phyloP scores from a whole-genome alignment of 2,329 filamentous ascomycete species.

The Xylariaceae sp. region DNA sequence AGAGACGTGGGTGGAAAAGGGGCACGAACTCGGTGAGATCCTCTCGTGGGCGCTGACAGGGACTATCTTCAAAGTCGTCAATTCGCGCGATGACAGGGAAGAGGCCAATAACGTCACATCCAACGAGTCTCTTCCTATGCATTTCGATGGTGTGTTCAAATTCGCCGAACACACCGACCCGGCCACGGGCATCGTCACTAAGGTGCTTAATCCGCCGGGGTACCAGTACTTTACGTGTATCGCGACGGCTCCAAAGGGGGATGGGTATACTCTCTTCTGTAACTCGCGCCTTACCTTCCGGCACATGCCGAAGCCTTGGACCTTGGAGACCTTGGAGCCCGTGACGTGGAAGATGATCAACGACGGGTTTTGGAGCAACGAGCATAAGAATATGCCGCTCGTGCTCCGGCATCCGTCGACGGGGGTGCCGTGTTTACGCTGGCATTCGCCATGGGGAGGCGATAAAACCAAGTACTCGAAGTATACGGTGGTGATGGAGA shows the following conservation, averaged over 20 bases:
- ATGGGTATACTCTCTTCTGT: slow-evolving; percentile 8
- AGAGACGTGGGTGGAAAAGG: slow-evolving; percentile 2
- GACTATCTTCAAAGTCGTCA: slow-evolving; percentile 4
- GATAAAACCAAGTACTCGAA: background rate
- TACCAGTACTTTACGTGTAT: slow-evolving; percentile 7
- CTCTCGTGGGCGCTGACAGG: slow-evolving; percentile 1
- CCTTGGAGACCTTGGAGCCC: background rate
- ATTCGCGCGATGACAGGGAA: slow-evolving; percentile 1
- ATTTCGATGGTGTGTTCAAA: slow-evolving; percentile 6
- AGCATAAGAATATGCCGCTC: slow-evolving; percentile 1
- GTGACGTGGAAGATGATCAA: slow-evolving; percentile 6
- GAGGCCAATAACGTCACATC: slow-evolving; percentile 2
- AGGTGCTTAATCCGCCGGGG: slow-evolving; percentile 1
- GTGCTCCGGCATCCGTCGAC: slow-evolving; percentile 2
- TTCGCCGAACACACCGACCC: background rate
- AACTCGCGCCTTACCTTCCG: slow-evolving; percentile 8
- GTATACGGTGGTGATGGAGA: background rate
- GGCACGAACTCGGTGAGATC: slow-evolving; percentile 2
- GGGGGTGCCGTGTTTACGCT: slow-evolving; percentile 1
- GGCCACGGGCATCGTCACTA: background rate
- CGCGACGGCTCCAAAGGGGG: slow-evolving; percentile 2
- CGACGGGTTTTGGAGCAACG: slow-evolving; percentile 1
- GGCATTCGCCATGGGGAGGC: background rate
- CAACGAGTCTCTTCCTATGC: slow-evolving; percentile 5
- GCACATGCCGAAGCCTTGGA: background rate